Evolutionary conservation across 73 alveolate genomes (phyloP), one percentile per base, ranked within the genome.

Genomic region (Blepharisma stoltei): DNA sequence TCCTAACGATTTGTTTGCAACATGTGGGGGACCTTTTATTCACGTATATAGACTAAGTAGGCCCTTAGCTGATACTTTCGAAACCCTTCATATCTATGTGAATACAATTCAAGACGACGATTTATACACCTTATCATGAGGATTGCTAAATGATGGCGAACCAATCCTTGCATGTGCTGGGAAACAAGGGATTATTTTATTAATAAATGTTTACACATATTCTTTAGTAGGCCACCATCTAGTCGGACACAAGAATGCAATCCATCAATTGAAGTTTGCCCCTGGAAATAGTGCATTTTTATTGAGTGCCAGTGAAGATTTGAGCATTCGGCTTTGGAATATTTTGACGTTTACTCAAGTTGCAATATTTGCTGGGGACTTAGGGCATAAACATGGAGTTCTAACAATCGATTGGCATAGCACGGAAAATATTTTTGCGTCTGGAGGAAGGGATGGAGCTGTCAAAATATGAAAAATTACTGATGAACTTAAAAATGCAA

Each of bases 361-460:
- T 14, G 11, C 73, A 8, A 9, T 60, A 60, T 60, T 60, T 25
- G 23, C 41, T 1, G 41, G 41, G 0, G 41, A 32, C 41, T 32
- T 14, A 60, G 23, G 46, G 18, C 73, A 60, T 25, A 60, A 8
- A 2, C 73, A 60, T 14, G 73, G 73, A 60, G 73, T 60, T 18
- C 37, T 60, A 0, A 18, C 73, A 14, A 8, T 60, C 0, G 73
- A 60, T 25, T 18, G 14, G 11, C 73, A 60, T 25, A 14, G 23
- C 14, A 25, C 18, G 0, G 46, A 60, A 25, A 8, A 25, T 18
- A 20, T 60, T 20, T 60, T n/a, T 25, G 45, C 45, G 5, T 60
- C 73, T 18, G 73, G 73, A 9, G 73, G 73, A 18, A 60, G 23
- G 23, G 73, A 60, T 25, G 11, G 48, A 20, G 46, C 73, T 18